These are phyloP conservation scores for Melampsora americana DNA, from an alignment of 1,284 basidiomycete species.

Conservation along the genomic window DNA sequence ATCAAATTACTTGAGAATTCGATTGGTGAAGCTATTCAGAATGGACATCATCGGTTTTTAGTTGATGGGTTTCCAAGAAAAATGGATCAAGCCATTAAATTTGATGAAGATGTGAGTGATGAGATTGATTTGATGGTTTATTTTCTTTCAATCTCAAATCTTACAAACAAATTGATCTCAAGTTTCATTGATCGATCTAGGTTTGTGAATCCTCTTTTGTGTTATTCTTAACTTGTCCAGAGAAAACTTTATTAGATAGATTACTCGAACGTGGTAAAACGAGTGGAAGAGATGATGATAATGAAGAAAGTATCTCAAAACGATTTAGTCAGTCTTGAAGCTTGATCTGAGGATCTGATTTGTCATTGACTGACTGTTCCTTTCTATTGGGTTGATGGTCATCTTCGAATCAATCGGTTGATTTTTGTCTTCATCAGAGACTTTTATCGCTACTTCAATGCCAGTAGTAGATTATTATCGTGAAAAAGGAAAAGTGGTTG, in stretches of 20 bases:
- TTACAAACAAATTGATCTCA: conserved; percentile 26
- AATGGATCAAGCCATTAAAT: conserved; percentile 95
- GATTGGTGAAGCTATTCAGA: conserved; percentile 65
- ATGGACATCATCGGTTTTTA: conserved; percentile 79
- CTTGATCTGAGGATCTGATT: not conserved
- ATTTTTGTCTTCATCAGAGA: conserved; percentile 59
- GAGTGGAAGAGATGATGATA: conserved; percentile 92
- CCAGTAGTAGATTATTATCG: conserved; percentile 89
- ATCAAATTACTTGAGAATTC: conserved; percentile 92
- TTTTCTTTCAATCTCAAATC: not conserved
- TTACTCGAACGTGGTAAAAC: conserved; percentile 88
- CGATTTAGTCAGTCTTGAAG: conserved; percentile 70
- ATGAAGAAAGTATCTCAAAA: conserved; percentile 90
- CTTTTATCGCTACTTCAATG: conserved; percentile 89
- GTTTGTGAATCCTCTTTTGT: conserved; percentile 76
- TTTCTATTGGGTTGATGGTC: not conserved
- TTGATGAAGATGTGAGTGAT: conserved; percentile 74
- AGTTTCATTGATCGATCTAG: conserved; percentile 55
- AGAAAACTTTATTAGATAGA: conserved; percentile 81
- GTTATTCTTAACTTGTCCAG: conserved; percentile 83
- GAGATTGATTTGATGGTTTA: not conserved
- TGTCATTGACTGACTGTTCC: not conserved
- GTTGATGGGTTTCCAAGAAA: conserved; percentile 97
- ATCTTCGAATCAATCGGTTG: conserved; percentile 1
- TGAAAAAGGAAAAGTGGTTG: conserved; percentile 68